A percentile compares a stretch with the other conserved stretches of the same genome.
These are phyloP conservation scores for Eucalyptus shirleyi DNA, from an alignment of 345 rosid genomes.

Conservation along the genomic window DNA sequence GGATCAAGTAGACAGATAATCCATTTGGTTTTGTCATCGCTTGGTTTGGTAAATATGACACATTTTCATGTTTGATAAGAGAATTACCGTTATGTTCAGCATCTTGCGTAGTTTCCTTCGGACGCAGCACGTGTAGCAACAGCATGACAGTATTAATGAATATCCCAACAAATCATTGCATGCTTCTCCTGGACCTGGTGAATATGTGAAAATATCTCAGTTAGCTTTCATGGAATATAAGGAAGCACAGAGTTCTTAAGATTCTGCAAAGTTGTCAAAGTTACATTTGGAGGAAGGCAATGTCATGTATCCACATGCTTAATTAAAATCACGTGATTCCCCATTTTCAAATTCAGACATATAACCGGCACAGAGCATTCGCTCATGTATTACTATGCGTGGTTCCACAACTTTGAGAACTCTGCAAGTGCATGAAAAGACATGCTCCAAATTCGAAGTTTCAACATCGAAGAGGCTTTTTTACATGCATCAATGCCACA, in stretches of 20 bases:
- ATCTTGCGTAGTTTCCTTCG: slow-evolving; percentile 87
- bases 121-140: slow-evolving; percentile 95
- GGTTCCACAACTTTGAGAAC: not conserved
- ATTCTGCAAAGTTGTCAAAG: not conserved
- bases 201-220: not conserved
- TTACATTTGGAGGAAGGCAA: not conserved
- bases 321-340: not conserved
- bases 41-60: not conserved
- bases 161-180: slow-evolving; percentile 93
- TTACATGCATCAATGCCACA: not conserved
- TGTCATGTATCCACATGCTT: not conserved
- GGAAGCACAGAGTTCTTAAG: not conserved
- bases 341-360: not conserved
- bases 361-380: not conserved
- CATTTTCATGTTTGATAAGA: not conserved
- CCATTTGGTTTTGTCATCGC: not conserved
- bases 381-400: not conserved
- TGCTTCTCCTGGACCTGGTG: slow-evolving; percentile 88
- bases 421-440: not conserved
- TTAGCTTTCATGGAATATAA: not conserved
- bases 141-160: slow-evolving; percentile 86
- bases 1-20: not conserved
- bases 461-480: not conserved
- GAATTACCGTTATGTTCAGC: slow-evolving; percentile 68
- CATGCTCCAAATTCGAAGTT: not conserved